Percentiles rank a stretch among this genome's conserved stretches.
Evolutionary conservation across 2,329 filamentous ascomycete species (phyloP).

Genomic region (Penicillium thymicola): DNA sequence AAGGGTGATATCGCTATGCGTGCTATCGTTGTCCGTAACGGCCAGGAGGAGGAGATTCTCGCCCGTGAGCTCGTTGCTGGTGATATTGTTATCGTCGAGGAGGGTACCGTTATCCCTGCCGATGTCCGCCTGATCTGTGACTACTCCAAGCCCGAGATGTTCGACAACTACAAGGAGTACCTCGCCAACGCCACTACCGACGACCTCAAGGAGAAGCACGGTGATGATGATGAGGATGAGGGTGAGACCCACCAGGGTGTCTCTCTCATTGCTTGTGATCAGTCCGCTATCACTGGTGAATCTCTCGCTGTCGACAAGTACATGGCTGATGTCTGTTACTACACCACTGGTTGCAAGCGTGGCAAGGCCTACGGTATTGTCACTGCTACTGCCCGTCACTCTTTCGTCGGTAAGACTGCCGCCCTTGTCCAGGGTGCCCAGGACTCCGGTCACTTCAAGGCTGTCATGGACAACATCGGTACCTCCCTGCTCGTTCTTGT

Average conservation of each 20-base stretch:
- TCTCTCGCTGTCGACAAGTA: slow-evolving; percentile 62
- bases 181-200: slow-evolving; percentile 59
- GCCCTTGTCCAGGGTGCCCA: slow-evolving; percentile 70
- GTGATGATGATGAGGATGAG: slow-evolving; percentile 56
- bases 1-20: slow-evolving; percentile 79
- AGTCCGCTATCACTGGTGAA: slow-evolving; percentile 78
- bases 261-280: slow-evolving; percentile 67
- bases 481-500: slow-evolving; percentile 70
- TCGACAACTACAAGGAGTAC: slow-evolving; percentile 65
- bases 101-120: slow-evolving; percentile 67
- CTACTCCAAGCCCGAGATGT: slow-evolving; percentile 65
- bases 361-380: slow-evolving; percentile 71
- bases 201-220: slow-evolving; percentile 57
- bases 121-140: slow-evolving; percentile 71
- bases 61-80: slow-evolving; percentile 70
- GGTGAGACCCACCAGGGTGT: slow-evolving; percentile 61
- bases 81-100: slow-evolving; percentile 71
- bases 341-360: slow-evolving; percentile 78
- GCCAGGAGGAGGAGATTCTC: slow-evolving; percentile 65
- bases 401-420: slow-evolving; percentile 74
- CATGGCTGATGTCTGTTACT: slow-evolving; percentile 73
- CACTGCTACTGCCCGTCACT: slow-evolving; percentile 65
- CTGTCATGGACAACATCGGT: slow-evolving; percentile 79
- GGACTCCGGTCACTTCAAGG: slow-evolving; percentile 76
- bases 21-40: slow-evolving; percentile 65